Evolutionary conservation across 768 basidiomycete genomes (phyloP).

Genomic region (Boletellus ananas): DNA sequence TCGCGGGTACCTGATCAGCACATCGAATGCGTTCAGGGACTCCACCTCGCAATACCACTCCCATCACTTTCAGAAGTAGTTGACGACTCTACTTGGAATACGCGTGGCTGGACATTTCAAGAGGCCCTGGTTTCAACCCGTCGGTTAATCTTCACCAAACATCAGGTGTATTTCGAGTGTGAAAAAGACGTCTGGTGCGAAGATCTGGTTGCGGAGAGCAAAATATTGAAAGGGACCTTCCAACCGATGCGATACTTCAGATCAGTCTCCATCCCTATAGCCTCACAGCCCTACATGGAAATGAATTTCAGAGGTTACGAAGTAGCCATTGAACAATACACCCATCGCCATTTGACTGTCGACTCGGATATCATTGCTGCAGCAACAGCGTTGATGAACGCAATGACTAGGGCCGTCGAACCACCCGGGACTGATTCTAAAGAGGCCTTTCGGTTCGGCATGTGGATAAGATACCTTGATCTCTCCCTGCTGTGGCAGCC

Average conservation of each 20-base stretch:
- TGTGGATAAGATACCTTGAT: conserved; percentile 14
- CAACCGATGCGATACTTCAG: conserved; percentile 7
- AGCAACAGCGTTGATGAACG: conserved; percentile 6
- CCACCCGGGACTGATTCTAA: background rate
- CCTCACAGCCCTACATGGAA: background rate
- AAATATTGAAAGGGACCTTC: background rate
- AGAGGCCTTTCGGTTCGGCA: conserved; percentile 11
- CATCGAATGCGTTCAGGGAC: conserved; percentile 18
- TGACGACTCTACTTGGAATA: conserved; percentile 12
- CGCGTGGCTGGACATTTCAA: conserved; percentile 25
- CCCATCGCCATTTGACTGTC: conserved; percentile 9
- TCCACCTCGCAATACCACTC: conserved; percentile 21
- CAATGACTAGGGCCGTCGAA: background rate
- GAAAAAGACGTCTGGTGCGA: conserved; percentile 20
- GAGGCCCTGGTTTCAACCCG: conserved; percentile 20
- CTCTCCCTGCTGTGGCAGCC: conserved; percentile 23
- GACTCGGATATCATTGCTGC: conserved; percentile 16
- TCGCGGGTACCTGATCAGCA: conserved; percentile 15
- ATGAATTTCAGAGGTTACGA: conserved; percentile 7
- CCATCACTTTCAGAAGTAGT: conserved; percentile 6
- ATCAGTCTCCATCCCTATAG: background rate
- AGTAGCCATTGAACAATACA: conserved; percentile 8
- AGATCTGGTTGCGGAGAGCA: conserved; percentile 20
- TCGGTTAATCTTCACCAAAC: conserved; percentile 17
- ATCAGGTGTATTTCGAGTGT: conserved; percentile 24